These are phyloP conservation scores for Boletus reticulatus DNA, from an alignment of 768 basidiomycete species.

Conservation along the genomic window DNA sequence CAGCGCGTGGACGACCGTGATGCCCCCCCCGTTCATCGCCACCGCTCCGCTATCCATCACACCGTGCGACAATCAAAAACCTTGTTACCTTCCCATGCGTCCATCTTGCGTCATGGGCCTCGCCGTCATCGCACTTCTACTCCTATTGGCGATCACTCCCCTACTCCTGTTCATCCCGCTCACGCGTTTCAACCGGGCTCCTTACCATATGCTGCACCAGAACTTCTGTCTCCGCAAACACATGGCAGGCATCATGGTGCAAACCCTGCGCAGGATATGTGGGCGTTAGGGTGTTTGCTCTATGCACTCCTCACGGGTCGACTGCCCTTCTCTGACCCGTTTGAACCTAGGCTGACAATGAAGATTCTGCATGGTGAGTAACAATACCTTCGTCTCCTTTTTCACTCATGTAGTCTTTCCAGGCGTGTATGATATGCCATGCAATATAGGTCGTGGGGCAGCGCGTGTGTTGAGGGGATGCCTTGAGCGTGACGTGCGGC, in stretches of 20 bases:
- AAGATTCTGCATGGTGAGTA: conserved; percentile 81
- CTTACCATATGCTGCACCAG: conserved; percentile 87
- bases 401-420: conserved; percentile 9
- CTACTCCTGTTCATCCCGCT: conserved; percentile 31
- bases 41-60: conserved; percentile 27
- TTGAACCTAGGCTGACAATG: conserved; percentile 88
- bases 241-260: conserved; percentile 32
- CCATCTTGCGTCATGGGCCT: conserved; percentile 30
- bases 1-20: conserved; percentile 19
- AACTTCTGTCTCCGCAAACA: conserved; percentile 67
- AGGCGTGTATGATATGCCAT: conserved; percentile 66
- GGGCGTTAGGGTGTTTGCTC: conserved; percentile 92
- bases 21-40: conserved; percentile 15
- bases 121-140: conserved; percentile 51
- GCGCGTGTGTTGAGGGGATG: conserved; percentile 78
- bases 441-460: conserved; percentile 55
- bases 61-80: conserved; percentile 26
- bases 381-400: conserved; percentile 12
- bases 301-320: conserved; percentile 80
- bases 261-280: conserved; percentile 86
- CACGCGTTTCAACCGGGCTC: conserved; percentile 72
- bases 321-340: conserved; percentile 87
- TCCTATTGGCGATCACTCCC: conserved; percentile 35
- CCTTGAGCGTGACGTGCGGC: conserved; percentile 57
- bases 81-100: conserved; percentile 13